These are phyloP conservation scores for Metschnikowia kunwiensis DNA, from an alignment of 805 yeast genomes.

Conservation along the genomic window DNA sequence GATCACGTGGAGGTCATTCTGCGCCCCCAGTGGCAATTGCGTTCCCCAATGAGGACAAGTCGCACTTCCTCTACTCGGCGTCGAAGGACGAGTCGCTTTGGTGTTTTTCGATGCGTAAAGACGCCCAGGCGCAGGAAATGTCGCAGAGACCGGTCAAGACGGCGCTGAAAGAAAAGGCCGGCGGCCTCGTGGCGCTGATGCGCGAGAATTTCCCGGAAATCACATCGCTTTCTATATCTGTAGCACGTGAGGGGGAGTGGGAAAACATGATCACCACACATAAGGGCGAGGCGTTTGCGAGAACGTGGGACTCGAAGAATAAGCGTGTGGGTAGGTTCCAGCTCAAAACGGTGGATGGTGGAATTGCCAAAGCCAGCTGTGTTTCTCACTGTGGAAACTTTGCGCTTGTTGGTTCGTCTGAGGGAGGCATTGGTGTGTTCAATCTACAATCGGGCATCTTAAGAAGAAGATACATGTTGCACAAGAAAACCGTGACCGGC, in stretches of 20 bases:
- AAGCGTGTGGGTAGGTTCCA: slow-evolving; percentile 77
- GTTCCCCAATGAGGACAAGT: slow-evolving; percentile 70
- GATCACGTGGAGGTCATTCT: slow-evolving; percentile 97
- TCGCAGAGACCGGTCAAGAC: slow-evolving; percentile 64
- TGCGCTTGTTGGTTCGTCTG: slow-evolving; percentile 83
- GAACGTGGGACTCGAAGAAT: slow-evolving; percentile 83
- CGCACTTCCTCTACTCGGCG: slow-evolving; percentile 84
- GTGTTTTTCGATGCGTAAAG: slow-evolving; percentile 90
- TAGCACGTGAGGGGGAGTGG: slow-evolving; percentile 84
- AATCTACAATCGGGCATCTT: slow-evolving; percentile 89
- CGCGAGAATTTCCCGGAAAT: slow-evolving; percentile 78
- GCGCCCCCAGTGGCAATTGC: slow-evolving; percentile 76
- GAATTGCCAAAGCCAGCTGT: slow-evolving; percentile 68
- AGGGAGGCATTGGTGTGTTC: slow-evolving; percentile 81
- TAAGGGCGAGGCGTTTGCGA: slow-evolving; percentile 74
- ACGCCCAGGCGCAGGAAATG: slow-evolving; percentile 91
- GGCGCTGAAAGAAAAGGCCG: slow-evolving; percentile 39
- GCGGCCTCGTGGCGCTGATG: slow-evolving; percentile 51
- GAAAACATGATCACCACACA: slow-evolving; percentile 90
- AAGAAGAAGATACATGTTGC: slow-evolving; percentile 66
- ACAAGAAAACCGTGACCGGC: slow-evolving; percentile 78
- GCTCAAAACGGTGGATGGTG: slow-evolving; percentile 73
- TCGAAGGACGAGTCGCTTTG: slow-evolving; percentile 84
- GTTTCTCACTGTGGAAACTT: slow-evolving; percentile 95
- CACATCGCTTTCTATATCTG: slow-evolving; percentile 64